phyloP scores from a whole-genome alignment of 768 basidiomycete genomes.

The Boletus rubroflammeus region DNA sequence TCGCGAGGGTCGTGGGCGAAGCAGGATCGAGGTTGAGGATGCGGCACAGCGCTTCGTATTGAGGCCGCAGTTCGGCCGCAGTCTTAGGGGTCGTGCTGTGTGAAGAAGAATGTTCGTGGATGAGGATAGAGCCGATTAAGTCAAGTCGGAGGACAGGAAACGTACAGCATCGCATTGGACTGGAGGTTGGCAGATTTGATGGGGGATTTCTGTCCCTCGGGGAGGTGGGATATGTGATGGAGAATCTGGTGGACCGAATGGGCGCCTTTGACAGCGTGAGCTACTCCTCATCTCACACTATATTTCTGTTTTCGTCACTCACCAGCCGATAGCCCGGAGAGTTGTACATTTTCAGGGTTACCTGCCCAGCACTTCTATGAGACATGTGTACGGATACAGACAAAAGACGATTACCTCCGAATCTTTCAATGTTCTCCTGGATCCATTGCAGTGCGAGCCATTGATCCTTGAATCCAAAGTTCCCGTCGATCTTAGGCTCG shows the following conservation, averaged over 20 bases:
- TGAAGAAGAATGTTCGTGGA: not conserved
- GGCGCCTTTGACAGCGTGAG: constrained; percentile 42
- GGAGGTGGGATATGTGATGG: constrained; percentile 63
- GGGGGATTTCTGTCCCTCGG: constrained; percentile 52
- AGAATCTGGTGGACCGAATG: constrained; percentile 75
- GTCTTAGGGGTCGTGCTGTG: constrained; percentile 56
- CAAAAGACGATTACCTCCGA: constrained; percentile 53
- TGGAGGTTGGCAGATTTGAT: constrained; percentile 65
- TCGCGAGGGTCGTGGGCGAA: constrained; percentile 44
- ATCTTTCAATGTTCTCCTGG: constrained; percentile 57
- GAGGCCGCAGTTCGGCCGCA: constrained; percentile 50
- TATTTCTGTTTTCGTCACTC: constrained; percentile 3
- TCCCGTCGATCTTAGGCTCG: constrained; percentile 58
- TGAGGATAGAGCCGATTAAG: not conserved
- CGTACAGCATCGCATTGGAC: constrained; percentile 72
- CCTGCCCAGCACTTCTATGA: constrained; percentile 36
- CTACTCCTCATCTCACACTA: not conserved
- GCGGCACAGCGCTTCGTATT: constrained; percentile 61
- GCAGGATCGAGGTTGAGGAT: constrained; percentile 54
- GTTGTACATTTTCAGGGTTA: constrained; percentile 54
- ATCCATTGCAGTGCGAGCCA: constrained; percentile 78
- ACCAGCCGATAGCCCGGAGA: constrained; percentile 75
- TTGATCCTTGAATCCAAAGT: constrained; percentile 84
- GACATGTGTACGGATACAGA: not conserved
- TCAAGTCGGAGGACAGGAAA: not conserved